Conservation (phyloP, 129 eudicot genomes). For the Smallanthus sonchifolius region DNA sequence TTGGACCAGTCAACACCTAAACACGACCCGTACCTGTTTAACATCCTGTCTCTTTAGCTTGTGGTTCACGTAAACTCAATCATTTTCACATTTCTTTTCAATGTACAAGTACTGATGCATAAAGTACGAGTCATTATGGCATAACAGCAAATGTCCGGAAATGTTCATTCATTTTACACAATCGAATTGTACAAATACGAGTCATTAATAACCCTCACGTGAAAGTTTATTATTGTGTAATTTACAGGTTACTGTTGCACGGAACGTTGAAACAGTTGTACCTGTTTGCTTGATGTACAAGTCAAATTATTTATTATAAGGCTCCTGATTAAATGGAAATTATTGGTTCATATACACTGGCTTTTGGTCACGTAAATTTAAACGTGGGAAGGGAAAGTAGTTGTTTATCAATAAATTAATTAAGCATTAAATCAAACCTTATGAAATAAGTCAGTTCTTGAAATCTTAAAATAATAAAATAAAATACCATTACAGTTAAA, state of each 20-base stretch:
- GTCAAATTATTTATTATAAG: neutral
- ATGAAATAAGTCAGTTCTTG: too few relatives aligned
- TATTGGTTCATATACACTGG: neutral
- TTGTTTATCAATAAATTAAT: too few relatives aligned
- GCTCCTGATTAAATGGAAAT: neutral
- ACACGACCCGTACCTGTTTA: too few relatives aligned
- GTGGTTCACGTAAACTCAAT: neutral
- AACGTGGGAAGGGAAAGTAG: too few relatives aligned
- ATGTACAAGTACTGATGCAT: neutral
- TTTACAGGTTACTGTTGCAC: constrained; percentile 5
- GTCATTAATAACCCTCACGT: neutral
- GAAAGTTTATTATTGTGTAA: neutral
- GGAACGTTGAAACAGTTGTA: neutral
- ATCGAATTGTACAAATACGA: neutral
- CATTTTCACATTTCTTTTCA: neutral
- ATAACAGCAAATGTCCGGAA: too few relatives aligned
- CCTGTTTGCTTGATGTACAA: neutral
- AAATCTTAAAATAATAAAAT: too few relatives aligned
- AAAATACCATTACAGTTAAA: neutral
- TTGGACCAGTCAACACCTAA: too few relatives aligned
- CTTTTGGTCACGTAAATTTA: too few relatives aligned
- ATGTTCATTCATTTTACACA: too few relatives aligned
- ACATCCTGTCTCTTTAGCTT: constrained; percentile 1
- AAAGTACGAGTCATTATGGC: neutral
- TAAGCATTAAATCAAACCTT: too few relatives aligned